A percentile compares a stretch with the other conserved stretches of the same genome.
These are phyloP conservation scores for Wickerhamomyces queroliae DNA, from an alignment of 805 yeast genomes.

Conservation along the genomic window DNA sequence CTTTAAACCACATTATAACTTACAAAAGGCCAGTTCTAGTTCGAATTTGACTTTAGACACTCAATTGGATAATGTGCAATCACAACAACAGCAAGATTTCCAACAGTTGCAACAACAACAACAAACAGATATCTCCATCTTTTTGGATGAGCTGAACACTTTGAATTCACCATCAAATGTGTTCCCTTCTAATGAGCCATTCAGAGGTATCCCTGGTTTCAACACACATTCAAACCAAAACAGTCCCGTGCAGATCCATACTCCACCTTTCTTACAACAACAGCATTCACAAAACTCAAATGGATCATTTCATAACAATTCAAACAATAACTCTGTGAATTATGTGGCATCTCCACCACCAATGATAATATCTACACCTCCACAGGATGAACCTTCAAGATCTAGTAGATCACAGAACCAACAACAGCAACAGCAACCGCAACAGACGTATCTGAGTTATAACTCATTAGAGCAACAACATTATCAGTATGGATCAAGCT, in stretches of 20 bases:
- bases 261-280: too few relatives aligned
- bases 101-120: not conserved
- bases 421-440: not conserved
- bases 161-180: slow-evolving; percentile 9
- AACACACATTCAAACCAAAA: not conserved
- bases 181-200: not conserved
- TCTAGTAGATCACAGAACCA: not conserved
- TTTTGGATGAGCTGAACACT: slow-evolving; percentile 13
- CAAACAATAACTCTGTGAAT: too few relatives aligned
- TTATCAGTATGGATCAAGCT: not conserved
- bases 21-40: slow-evolving; percentile 10
- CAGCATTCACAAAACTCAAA: too few relatives aligned
- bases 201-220: not conserved
- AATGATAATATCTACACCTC: slow-evolving; percentile 15
- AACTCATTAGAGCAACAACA: not conserved
- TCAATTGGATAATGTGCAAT: not conserved
- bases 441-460: not conserved
- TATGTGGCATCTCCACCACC: slow-evolving; percentile 1
- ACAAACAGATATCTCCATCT: slow-evolving; percentile 8
- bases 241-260: not conserved
- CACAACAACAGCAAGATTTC: not conserved
- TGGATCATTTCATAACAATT: not conserved
- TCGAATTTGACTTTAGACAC: slow-evolving; percentile 6
- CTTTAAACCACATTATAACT: slow-evolving; percentile 10
- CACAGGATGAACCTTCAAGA: slow-evolving; percentile 3